These are phyloP conservation scores for Spathaspora arborariae DNA, from an alignment of 805 yeast species.

Conservation along the genomic window DNA sequence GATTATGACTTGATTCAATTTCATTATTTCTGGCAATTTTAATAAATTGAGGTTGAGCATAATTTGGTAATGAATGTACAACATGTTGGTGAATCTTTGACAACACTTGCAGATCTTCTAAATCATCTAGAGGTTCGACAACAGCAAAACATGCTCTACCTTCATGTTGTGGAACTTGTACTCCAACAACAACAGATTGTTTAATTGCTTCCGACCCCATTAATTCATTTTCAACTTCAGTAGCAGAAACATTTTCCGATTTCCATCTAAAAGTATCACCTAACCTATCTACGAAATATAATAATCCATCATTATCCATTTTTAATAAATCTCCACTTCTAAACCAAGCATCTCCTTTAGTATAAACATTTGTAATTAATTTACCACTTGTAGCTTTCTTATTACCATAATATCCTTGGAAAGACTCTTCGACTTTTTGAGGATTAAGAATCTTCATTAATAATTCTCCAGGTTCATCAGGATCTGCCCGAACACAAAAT, in stretches of 20 bases:
- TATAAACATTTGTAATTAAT: conserved; percentile 67
- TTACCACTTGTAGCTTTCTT: conserved; percentile 75
- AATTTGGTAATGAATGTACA: conserved; percentile 58
- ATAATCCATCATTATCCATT: conserved; percentile 61
- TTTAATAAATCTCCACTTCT: conserved; percentile 82
- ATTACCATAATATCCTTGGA: conserved; percentile 88
- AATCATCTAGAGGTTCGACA: conserved; percentile 46
- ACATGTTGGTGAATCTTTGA: conserved; percentile 26
- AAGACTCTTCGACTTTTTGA: conserved; percentile 63
- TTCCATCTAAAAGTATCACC: conserved; percentile 98
- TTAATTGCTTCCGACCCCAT: conserved; percentile 45
- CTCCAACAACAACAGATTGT: conserved; percentile 85
- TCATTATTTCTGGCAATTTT: conserved; percentile 49
- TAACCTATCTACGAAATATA: conserved; percentile 84
- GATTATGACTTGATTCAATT: conserved; percentile 72
- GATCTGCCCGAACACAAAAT: conserved; percentile 48
- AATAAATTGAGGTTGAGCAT: conserved; percentile 81
- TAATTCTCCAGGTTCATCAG: conserved; percentile 82
- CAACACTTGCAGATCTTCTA: conserved; percentile 34
- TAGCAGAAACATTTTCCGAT: conserved; percentile 90
- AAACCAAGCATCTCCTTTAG: conserved; percentile 87
- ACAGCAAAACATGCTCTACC: conserved; percentile 94
- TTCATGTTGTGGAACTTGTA: conserved; percentile 79
- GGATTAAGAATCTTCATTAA: conserved; percentile 69
- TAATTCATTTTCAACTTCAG: conserved; percentile 83